Percentiles rank a stretch among this genome's conserved stretches.
Conservation (phyloP, 1,284 basidiomycete genomes). For the Trichosporon ovoides region DNA sequence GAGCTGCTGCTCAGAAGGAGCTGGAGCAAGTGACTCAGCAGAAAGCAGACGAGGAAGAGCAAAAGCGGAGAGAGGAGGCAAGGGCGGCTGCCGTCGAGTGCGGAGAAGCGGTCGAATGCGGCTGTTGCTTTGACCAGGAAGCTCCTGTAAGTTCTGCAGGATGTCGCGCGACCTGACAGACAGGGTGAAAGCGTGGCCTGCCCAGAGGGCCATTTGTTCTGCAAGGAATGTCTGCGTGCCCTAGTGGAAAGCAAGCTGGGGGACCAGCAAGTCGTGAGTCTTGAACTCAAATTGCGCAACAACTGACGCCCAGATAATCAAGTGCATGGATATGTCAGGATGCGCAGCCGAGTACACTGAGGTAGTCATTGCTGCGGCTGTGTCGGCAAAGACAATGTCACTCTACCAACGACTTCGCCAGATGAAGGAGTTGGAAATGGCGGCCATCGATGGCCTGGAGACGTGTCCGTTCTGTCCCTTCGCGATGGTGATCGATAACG, state of each 20-base stretch:
- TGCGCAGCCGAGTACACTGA: conserved; percentile 65
- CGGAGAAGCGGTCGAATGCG: conserved; percentile 66
- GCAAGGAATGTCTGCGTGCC: conserved; percentile 56
- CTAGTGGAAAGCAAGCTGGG: conserved; percentile 48
- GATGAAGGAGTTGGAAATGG: conserved; percentile 67
- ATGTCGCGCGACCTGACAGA: conserved; percentile 7
- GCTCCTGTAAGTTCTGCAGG: conserved; percentile 57
- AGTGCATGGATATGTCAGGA: conserved; percentile 73
- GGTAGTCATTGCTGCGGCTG: conserved; percentile 58
- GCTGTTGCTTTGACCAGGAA: conserved; percentile 70
- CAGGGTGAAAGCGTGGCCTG: conserved; percentile 79
- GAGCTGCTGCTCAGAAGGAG: conserved; percentile 15
- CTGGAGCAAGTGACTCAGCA: conserved; percentile 29
- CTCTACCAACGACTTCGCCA: conserved; percentile 68
- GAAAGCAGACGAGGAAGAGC: conserved; percentile 34
- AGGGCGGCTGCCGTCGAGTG: conserved; percentile 48
- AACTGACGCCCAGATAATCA: conserved; percentile 53
- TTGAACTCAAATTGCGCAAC: background rate
- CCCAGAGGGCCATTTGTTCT: conserved; percentile 72
- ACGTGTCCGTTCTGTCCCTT: conserved; percentile 83
- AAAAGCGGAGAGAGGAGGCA: conserved; percentile 24
- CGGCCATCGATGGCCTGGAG: conserved; percentile 60
- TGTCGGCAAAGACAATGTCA: conserved; percentile 56
- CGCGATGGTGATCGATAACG: conserved; percentile 68
- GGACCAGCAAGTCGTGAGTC: conserved; percentile 42